Percentiles rank a stretch among this genome's conserved stretches.
These are phyloP conservation scores for Phytophthora hybrid DNA, from an alignment of 352 stramenopile species.

Conservation along the genomic window DNA sequence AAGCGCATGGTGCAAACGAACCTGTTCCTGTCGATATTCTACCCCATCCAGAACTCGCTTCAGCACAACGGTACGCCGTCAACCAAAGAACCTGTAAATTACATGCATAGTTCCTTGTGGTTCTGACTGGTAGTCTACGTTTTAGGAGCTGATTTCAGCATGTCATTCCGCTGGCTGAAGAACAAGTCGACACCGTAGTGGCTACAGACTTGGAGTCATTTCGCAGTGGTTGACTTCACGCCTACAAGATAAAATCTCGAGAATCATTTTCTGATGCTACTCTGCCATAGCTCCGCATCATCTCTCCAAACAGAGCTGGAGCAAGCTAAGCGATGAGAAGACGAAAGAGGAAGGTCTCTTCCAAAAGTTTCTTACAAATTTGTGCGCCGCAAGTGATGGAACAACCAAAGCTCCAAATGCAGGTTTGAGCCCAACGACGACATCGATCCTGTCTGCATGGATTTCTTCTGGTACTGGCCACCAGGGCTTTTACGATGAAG, in stretches of 20 bases:
- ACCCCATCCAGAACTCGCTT: background rate
- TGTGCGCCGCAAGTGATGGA: conserved; percentile 33
- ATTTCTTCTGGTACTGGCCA: conserved; percentile 25
- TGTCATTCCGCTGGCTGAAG: no score
- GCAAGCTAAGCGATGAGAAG: conserved; percentile 25
- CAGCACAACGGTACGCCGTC: background rate
- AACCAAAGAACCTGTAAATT: no score
- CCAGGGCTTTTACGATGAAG: conserved; percentile 31
- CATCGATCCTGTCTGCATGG: conserved; percentile 37
- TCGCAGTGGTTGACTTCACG: conserved; percentile 54
- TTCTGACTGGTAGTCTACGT: no score
- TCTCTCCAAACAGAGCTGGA: conserved; percentile 29
- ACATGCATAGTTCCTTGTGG: no score
- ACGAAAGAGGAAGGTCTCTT: conserved; percentile 23
- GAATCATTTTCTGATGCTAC: conserved; percentile 44
- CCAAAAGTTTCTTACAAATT: conserved; percentile 15
- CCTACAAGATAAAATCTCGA: conserved; percentile 48
- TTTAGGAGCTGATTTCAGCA: no score
- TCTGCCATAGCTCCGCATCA: conserved; percentile 24
- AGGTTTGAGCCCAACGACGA: conserved; percentile 10
- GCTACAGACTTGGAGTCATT: conserved; percentile 60
- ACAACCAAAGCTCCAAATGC: conserved; percentile 11
- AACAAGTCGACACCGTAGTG: no score
- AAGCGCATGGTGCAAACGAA: background rate
- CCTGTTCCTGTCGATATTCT: background rate